Evolutionary conservation across 2,329 filamentous ascomycete genomes (phyloP).

Genomic region (Fusarium nodosum): DNA sequence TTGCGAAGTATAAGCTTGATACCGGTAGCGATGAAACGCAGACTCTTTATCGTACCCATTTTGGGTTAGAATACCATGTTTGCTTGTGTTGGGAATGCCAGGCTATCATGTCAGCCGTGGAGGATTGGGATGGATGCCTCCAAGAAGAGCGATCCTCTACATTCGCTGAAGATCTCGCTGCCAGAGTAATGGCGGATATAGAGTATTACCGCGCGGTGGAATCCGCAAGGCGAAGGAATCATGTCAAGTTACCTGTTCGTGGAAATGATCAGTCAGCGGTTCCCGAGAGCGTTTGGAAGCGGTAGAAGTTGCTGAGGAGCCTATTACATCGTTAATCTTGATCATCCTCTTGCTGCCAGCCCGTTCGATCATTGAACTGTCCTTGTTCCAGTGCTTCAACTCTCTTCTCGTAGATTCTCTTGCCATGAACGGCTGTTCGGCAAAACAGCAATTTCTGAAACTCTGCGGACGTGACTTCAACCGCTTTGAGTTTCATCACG

Average conservation of each 20-base stretch:
- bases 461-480: constrained; percentile 24
- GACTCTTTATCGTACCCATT: constrained; percentile 37
- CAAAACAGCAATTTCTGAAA: constrained; percentile 44
- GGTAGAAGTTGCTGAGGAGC: too few relatives aligned
- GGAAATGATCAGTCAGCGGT: neutral
- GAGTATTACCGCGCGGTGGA: constrained; percentile 36
- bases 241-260: constrained; percentile 25
- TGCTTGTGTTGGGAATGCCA: constrained; percentile 46
- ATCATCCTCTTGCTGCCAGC: constrained; percentile 4
- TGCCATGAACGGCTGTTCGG: constrained; percentile 37
- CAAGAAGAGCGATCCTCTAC: neutral
- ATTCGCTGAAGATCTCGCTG: constrained; percentile 4
- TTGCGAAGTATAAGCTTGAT: constrained; percentile 23
- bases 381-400: constrained; percentile 34
- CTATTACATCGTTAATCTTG: neutral
- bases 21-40: constrained; percentile 33
- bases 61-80: constrained; percentile 33
- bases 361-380: constrained; percentile 28
- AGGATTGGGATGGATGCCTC: constrained; percentile 14
- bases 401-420: constrained; percentile 32
- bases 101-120: constrained; percentile 35
- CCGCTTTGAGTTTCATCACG: constrained; percentile 30
- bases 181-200: constrained; percentile 17
- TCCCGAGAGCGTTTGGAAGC: neutral
- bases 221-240: constrained; percentile 32